Evolutionary conservation across 2,329 filamentous ascomycete species (phyloP).

Genomic region (Diplodia scrobiculata): DNA sequence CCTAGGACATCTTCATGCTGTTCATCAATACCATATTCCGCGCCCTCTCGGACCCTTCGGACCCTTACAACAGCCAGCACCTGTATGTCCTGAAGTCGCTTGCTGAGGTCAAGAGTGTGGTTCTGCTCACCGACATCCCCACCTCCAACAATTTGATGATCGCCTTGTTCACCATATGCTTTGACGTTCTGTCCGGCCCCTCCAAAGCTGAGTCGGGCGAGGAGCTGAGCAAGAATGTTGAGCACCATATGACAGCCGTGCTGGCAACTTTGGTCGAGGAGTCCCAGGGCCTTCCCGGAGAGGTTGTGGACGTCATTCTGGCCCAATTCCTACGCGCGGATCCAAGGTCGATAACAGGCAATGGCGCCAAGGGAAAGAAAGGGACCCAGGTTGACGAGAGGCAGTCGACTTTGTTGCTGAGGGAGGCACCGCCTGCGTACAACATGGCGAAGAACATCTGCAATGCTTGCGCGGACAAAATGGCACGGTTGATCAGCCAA

Average conservation of each 20-base stretch:
- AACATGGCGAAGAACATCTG: slow-evolving; percentile 96
- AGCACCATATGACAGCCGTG: slow-evolving; percentile 86
- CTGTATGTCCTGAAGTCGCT: slow-evolving; percentile 87
- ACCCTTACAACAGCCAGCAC: slow-evolving; percentile 91
- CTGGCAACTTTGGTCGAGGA: slow-evolving; percentile 87
- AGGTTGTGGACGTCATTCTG: slow-evolving; percentile 89
- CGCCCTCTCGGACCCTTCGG: slow-evolving; percentile 78
- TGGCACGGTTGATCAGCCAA: slow-evolving; percentile 90
- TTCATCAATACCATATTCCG: slow-evolving; percentile 83
- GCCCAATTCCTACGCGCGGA: slow-evolving; percentile 92
- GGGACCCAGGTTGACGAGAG: slow-evolving; percentile 64
- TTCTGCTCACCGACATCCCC: slow-evolving; percentile 85
- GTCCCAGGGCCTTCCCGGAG: slow-evolving; percentile 70
- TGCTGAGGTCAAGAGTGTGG: slow-evolving; percentile 89
- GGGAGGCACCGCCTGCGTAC: slow-evolving; percentile 88
- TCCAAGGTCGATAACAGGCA: slow-evolving; percentile 57
- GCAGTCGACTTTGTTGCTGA: slow-evolving; percentile 80
- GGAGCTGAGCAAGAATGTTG: slow-evolving; percentile 86
- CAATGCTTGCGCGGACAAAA: slow-evolving; percentile 84
- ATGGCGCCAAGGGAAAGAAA: slow-evolving; percentile 54
- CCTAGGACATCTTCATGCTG: slow-evolving; percentile 86
- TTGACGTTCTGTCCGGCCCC: slow-evolving; percentile 83
- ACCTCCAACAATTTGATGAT: slow-evolving; percentile 74
- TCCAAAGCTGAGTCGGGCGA: slow-evolving; percentile 75
- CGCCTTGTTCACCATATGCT: slow-evolving; percentile 82